A percentile compares a stretch with the other conserved stretches of the same genome.
phyloP scores from a whole-genome alignment of 768 basidiomycete genomes.

The Heimioporus sp. region DNA sequence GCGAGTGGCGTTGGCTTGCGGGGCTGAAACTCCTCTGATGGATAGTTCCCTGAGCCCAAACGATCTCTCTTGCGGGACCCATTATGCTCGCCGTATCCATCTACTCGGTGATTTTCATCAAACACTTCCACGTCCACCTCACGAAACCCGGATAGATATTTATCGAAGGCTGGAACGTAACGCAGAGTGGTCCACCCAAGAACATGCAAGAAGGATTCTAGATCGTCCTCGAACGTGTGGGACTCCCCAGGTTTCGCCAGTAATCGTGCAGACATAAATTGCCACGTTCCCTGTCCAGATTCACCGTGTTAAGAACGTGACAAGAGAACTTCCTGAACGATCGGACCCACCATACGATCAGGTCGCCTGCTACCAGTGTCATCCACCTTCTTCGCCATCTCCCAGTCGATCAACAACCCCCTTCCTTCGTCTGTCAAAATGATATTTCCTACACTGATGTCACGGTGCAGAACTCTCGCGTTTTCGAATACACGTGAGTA shows the following conservation, averaged over 20 bases:
- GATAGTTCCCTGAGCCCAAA: no score
- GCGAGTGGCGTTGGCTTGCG: not conserved
- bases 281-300: no score
- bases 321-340: not conserved
- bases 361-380: not conserved
- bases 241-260: no score
- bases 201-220: no score
- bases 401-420: no score
- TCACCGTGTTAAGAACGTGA: not conserved
- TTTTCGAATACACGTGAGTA: not conserved
- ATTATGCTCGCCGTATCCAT: no score
- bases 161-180: not conserved
- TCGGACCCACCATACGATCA: not conserved
- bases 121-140: not conserved
- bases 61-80: no score
- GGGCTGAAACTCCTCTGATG: no score
- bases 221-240: no score
- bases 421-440: no score
- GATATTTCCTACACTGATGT: no score
- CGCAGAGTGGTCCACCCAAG: not conserved
- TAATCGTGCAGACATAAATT: no score
- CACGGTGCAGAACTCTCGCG: not conserved
- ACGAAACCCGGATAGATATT: not conserved
- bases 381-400: not conserved
- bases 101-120: not conserved